Percentiles rank a stretch among this genome's conserved stretches.
phyloP scores from a whole-genome alignment of 2,329 filamentous ascomycete genomes.

The Claviceps sorghi region DNA sequence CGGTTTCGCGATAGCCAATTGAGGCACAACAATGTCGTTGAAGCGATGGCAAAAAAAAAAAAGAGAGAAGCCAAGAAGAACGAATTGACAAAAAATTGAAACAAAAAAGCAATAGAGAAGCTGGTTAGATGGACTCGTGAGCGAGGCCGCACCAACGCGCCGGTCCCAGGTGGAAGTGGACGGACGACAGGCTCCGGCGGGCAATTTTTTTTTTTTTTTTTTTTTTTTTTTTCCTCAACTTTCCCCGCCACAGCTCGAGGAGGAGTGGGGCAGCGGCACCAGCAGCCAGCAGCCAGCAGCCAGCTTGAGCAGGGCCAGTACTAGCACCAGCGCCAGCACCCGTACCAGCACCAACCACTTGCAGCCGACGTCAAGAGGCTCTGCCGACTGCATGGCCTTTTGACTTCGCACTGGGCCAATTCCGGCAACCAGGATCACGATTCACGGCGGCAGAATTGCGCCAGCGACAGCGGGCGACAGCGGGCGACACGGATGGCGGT shows the following conservation, averaged over 20 bases:
- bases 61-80: too few relatives aligned
- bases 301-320: too few relatives aligned
- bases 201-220: slow-evolving; percentile 4
- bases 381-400: slow-evolving; percentile 4
- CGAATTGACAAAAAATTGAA: neutral
- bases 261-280: slow-evolving; percentile 4
- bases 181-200: slow-evolving; percentile 1
- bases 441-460: neutral
- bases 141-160: slow-evolving; percentile 3
- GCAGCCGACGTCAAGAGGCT: slow-evolving; percentile 7
- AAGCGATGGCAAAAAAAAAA: neutral
- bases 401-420: slow-evolving; percentile 3
- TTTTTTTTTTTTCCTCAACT: too few relatives aligned
- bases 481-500: neutral
- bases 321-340: too few relatives aligned
- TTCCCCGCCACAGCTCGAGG: slow-evolving; percentile 5
- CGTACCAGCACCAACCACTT: neutral
- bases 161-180: neutral
- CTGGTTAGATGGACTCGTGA: slow-evolving; percentile 1
- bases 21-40: neutral
- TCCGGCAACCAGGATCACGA: slow-evolving; percentile 2
- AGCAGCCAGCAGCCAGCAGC: neutral
- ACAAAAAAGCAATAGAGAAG: neutral
- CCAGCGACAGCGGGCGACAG: neutral
- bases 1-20: neutral